Base-by-base conservation (phyloP, 805 yeast genomes). In the Yamadazyma takamatsuzukensis region DNA sequence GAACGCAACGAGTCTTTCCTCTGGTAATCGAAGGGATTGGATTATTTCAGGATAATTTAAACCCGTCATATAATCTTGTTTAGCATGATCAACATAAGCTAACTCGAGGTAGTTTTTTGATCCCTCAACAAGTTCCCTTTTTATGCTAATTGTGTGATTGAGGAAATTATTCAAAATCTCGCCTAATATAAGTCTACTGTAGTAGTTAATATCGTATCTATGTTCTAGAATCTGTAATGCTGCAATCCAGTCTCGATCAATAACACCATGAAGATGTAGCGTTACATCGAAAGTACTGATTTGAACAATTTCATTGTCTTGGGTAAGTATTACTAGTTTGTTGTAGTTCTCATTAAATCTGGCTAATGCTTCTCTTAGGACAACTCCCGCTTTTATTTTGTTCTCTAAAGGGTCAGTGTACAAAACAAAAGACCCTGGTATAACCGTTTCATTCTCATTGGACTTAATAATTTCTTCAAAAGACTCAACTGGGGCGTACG, bases 381-480 rank as follows among this genome's bases (percentile, higher is more conserved):
- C 72, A 2, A 68, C 43, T 2, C 75, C 76, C 12, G 18, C 10
- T 17, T 23, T 22, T 15, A 21, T 29, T 12, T 27, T 27, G n/a
- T 36, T 42, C 6, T 40, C 42, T 5, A 34, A 26, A 3, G 44
- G 46, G 18, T 51, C 45, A 1, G 39, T 27, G 36, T 56, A 57
- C 37, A 68, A 72, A 6, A 70, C 59, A 2, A 70, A 35, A 2
- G 72, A 61, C 1, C 76, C 76, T 4, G 38, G 36, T 1, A 29
- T 34, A 0, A 64, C 61, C 6, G 46, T 33, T 5, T 25, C 28
- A 21, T 21, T 36, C 13, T 43, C 37, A 32, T 46, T 54, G 10
- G 35, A 28, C 3, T 39, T 37, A 2, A 42, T 22, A 6, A 52
- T 48, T 8, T 44, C 47, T 14, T 35, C 31, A 24, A 21, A 41